A percentile compares a stretch with the other conserved stretches of the same genome.
Conservation (phyloP, 2,329 filamentous ascomycete species). For the Calonectria pauciramosa region DNA sequence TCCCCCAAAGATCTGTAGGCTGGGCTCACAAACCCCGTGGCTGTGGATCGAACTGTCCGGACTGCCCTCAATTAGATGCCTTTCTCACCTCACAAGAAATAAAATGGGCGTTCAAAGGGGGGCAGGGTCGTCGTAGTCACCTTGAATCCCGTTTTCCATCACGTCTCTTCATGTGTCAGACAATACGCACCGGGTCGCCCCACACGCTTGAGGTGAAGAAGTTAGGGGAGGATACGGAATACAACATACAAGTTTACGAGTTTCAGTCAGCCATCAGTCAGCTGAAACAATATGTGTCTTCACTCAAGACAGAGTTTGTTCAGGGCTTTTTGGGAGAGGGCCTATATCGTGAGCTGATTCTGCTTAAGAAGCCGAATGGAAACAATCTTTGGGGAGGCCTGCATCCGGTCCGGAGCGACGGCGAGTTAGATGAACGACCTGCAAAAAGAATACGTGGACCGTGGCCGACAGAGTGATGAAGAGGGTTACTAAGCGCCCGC, state of each 20-base stretch:
- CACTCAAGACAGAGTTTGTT: neutral
- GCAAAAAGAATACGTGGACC: neutral
- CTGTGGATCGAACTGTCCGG: constrained; percentile 4
- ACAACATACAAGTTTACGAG: neutral
- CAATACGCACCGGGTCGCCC: neutral
- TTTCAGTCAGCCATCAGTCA: neutral
- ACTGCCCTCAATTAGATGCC: constrained; percentile 6
- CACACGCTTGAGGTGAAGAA: neutral
- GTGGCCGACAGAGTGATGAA: neutral
- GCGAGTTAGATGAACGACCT: neutral
- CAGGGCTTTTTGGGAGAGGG: neutral
- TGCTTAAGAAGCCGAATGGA: neutral
- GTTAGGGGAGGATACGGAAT: neutral
- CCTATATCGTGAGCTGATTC: neutral
- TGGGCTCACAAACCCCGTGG: constrained; percentile 17
- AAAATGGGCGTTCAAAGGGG: neutral
- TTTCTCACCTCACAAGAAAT: constrained; percentile 15
- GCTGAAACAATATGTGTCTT: neutral
- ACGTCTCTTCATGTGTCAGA: neutral
- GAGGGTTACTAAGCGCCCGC: neutral
- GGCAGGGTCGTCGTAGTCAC: neutral
- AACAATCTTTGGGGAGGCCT: neutral
- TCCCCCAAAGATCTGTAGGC: neutral
- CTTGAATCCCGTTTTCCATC: neutral
- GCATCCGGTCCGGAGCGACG: neutral